Base-by-base conservation (phyloP, 2,329 filamentous ascomycete genomes). In the Alternaria gansuensis region DNA sequence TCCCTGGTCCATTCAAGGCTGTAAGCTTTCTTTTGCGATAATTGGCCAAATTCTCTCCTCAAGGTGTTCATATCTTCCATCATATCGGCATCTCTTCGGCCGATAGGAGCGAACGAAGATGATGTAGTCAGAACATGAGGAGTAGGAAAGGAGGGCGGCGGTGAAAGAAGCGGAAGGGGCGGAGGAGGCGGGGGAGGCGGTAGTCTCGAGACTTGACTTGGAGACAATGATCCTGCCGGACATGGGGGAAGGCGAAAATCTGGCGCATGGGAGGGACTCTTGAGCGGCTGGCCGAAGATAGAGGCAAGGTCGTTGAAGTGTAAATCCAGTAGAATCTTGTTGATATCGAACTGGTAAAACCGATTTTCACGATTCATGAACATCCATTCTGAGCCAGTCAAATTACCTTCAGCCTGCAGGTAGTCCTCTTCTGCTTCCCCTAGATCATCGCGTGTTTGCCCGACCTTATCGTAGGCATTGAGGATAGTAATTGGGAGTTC, bases 301-400 rank as follows among this genome's bases (percentile, higher is more conserved):
- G 10, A 6, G n/a, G 21, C 14, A 21, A 14, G 0, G 2, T 24
- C 9, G 28, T 9, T 9, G 3, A 17, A n/a, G 21, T 11, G 40
- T n/a, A 8, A 29, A n/a, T 33, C 29, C 6, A 10, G 29, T 44
- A 62, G 3, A 55, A 39, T 17, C 49, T 51, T 34, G 4, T 43
- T 40, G 7, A 67, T 17, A 14, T 65, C 62, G 36, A 59, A 62
- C 23, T 69, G 66, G 21, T 71, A 72, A 9, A 71, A 63, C 8
- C 56, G 51, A 9, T 51, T 58, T 31, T 72, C 70, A 21, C 59
- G 57, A 3, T 64, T 61, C 50, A 62, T 54, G 39, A 64, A 69
- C 8, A 3, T 44, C 68, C 68, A 71, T 45, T 71, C 70, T 4
- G 41, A 14, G 1, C 61, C 70, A 1, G 55, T 51, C 3, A 71